phyloP scores from a whole-genome alignment of 768 basidiomycete species.

The Calocybe indica region DNA sequence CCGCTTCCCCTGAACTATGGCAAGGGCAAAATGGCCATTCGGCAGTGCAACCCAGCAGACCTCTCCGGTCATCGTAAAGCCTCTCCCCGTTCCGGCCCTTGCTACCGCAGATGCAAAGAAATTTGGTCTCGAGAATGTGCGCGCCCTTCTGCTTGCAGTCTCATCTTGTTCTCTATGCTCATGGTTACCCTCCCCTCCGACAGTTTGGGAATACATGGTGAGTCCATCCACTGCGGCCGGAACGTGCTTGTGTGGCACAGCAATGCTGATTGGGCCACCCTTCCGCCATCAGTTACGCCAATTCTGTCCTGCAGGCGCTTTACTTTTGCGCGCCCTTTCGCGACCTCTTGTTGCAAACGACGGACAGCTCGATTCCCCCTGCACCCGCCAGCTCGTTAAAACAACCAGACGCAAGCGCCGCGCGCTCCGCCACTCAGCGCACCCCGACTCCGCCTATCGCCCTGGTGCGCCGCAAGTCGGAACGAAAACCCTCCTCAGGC shows the following conservation, averaged over 20 bases:
- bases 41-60: conserved; percentile 14
- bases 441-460: conserved; percentile 28
- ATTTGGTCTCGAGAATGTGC: conserved; percentile 95
- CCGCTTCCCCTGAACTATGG: conserved; percentile 10
- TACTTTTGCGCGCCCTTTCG: conserved; percentile 95
- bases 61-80: conserved; percentile 20
- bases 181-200: conserved; percentile 4
- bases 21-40: conserved; percentile 34
- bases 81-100: conserved; percentile 26
- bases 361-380: conserved; percentile 39
- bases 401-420: too few relatives aligned
- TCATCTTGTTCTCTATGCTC: conserved; percentile 1
- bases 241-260: conserved; percentile 6
- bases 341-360: conserved; percentile 74
- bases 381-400: conserved; percentile 8
- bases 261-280: conserved; percentile 8
- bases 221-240: conserved; percentile 12
- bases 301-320: conserved; percentile 95
- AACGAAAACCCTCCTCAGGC: conserved; percentile 39
- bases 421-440: too few relatives aligned
- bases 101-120: conserved; percentile 73
- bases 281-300: conserved; percentile 70
- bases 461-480: conserved; percentile 48
- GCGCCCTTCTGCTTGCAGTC: conserved; percentile 24
- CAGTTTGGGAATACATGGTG: conserved; percentile 98